Conservation (phyloP, 75 land plant genomes). For the Isoetes taiwanensis region DNA sequence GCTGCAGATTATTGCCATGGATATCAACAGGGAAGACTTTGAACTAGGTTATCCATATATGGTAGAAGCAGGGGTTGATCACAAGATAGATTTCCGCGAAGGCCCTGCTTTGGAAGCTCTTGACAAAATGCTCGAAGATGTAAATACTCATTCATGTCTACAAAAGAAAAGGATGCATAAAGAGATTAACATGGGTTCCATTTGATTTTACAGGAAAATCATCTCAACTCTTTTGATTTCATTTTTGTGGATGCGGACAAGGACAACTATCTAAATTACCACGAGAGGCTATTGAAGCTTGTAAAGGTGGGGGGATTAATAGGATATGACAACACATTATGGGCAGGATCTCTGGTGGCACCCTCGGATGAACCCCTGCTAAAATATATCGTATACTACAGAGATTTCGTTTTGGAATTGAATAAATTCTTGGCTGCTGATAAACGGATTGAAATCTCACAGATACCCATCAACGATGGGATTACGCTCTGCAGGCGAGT, state of each 20-base stretch:
- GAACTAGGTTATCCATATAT: too few relatives aligned
- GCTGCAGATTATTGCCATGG: too few relatives aligned
- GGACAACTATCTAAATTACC: constrained; percentile 60
- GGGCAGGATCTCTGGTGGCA: constrained; percentile 61
- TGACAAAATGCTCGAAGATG: too few relatives aligned
- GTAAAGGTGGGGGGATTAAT: constrained; percentile 54
- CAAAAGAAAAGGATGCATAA: too few relatives aligned
- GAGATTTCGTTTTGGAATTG: constrained; percentile 46
- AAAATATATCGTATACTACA: constrained; percentile 53
- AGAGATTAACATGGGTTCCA: too few relatives aligned
- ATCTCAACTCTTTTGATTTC: constrained; percentile 43
- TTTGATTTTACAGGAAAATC: constrained; percentile 26
- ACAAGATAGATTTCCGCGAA: too few relatives aligned
- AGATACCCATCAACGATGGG: constrained; percentile 55
- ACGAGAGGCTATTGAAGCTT: constrained; percentile 38
- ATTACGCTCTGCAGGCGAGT: constrained; percentile 60
- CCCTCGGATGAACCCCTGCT: constrained; percentile 37
- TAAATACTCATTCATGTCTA: too few relatives aligned
- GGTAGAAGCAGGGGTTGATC: too few relatives aligned
- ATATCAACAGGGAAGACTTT: too few relatives aligned
- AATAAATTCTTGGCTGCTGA: constrained; percentile 57
- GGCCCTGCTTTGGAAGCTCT: too few relatives aligned
- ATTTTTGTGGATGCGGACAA: constrained; percentile 65
- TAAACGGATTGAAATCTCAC: constrained; percentile 48
- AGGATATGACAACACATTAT: constrained; percentile 65